Conservation (phyloP, 2,329 filamentous ascomycete species). For the Ilyonectria sp. region DNA sequence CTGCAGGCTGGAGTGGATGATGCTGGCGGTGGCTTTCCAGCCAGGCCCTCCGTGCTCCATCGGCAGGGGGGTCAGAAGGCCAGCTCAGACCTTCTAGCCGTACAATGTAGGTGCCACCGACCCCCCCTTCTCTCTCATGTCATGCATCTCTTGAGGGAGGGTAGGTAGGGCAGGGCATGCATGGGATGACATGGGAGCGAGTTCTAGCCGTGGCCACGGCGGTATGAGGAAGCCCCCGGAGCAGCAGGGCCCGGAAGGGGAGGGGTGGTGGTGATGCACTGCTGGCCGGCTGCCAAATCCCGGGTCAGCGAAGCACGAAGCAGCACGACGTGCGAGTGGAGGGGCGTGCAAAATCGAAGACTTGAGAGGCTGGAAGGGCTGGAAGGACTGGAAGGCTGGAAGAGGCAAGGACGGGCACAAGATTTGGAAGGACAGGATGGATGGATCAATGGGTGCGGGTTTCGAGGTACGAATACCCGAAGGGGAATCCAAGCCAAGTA, state of each 20-base stretch:
- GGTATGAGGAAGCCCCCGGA: slow-evolving; percentile 2
- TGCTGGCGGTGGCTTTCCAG: slow-evolving; percentile 20
- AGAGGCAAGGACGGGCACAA: background rate
- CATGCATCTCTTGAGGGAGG: slow-evolving; percentile 18
- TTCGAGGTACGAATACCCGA: slow-evolving; percentile 21
- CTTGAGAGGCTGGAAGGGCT: slow-evolving; percentile 4
- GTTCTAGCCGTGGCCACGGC: background rate
- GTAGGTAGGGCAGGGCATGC: slow-evolving; percentile 4
- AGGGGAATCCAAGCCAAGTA: slow-evolving; percentile 18
- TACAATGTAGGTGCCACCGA: slow-evolving; percentile 10
- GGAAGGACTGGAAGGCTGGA: background rate
- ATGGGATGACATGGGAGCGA: background rate
- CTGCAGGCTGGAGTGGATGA: slow-evolving; percentile 9
- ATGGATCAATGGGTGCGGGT: background rate
- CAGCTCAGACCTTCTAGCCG: slow-evolving; percentile 17
- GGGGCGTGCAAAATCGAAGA: background rate
- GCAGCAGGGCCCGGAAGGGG: background rate
- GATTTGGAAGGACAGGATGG: background rate
- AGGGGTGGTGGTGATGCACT: background rate
- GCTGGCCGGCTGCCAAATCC: background rate
- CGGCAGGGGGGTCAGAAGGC: slow-evolving; percentile 23
- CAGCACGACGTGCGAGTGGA: background rate
- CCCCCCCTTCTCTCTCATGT: slow-evolving; percentile 15
- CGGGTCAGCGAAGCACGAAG: background rate
- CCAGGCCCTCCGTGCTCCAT: background rate